These are phyloP conservation scores for Lunasporangiospora selenospora DNA, from an alignment of 192 early-diverging fungal genomes.

Conservation along the genomic window DNA sequence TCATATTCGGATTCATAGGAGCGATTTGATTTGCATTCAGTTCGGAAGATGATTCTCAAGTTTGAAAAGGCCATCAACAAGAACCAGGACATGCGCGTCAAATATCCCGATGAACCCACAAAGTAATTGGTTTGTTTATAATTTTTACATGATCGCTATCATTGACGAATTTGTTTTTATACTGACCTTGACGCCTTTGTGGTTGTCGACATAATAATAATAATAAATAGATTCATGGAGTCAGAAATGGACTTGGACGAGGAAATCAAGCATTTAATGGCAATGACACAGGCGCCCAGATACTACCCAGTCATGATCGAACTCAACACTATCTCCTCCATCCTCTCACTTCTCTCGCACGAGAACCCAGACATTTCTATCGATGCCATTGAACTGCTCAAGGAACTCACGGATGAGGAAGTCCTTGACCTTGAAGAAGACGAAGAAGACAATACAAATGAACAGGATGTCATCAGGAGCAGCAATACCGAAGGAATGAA, in stretches of 20 bases:
- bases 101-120: conserved; percentile 75
- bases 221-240: conserved; percentile 77
- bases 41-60: conserved; percentile 80
- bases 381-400: conserved; percentile 83
- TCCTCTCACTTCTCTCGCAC: conserved; percentile 84
- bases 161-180: background rate
- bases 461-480: conserved; percentile 60
- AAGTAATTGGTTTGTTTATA: conserved; percentile 23
- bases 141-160: background rate
- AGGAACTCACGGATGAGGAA: conserved; percentile 94
- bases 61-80: conserved; percentile 88
- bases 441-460: no score
- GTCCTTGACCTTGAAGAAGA: conserved; percentile 60
- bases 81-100: conserved; percentile 88
- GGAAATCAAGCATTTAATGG: conserved; percentile 79
- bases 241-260: conserved; percentile 96
- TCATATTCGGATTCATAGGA: conserved; percentile 44
- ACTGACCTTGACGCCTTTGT: background rate
- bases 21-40: conserved; percentile 65
- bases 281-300: conserved; percentile 81
- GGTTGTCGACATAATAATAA: background rate
- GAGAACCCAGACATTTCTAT: conserved; percentile 95
- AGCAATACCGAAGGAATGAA: conserved; percentile 62
- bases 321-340: conserved; percentile 65
- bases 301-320: conserved; percentile 77